Conservation (phyloP, 2,329 filamentous ascomycete genomes). For the Cercospora zeina region DNA sequence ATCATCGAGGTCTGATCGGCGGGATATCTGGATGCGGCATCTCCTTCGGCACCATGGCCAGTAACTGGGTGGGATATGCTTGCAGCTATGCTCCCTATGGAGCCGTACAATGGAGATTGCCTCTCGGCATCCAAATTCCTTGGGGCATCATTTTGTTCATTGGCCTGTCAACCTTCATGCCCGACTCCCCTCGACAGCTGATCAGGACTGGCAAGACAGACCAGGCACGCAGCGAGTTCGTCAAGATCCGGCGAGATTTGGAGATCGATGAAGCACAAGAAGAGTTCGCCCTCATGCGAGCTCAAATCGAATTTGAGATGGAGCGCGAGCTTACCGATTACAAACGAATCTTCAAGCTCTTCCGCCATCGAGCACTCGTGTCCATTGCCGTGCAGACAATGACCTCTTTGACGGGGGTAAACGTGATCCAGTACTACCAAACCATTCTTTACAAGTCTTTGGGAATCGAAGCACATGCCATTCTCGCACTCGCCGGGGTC, state of each 20-base stretch:
- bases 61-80: conserved; percentile 60
- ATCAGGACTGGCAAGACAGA: conserved; percentile 54
- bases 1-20: conserved; percentile 54
- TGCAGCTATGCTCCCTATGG: conserved; percentile 58
- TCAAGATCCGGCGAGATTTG: conserved; percentile 52
- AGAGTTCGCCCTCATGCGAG: conserved; percentile 57
- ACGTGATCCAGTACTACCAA: conserved; percentile 53
- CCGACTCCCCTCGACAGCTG: conserved; percentile 56
- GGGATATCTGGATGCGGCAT: conserved; percentile 55
- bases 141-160: conserved; percentile 58
- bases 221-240: conserved; percentile 52
- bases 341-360: conserved; percentile 55
- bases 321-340: conserved; percentile 56
- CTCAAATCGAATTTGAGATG: conserved; percentile 56
- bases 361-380: conserved; percentile 55
- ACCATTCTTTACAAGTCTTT: conserved; percentile 58
- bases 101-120: conserved; percentile 56
- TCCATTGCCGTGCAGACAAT: conserved; percentile 60
- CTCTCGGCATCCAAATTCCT: conserved; percentile 57
- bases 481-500: conserved; percentile 56
- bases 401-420: conserved; percentile 59
- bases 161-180: conserved; percentile 59
- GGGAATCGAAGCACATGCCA: conserved; percentile 53
- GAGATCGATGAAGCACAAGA: conserved; percentile 48
- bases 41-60: conserved; percentile 57